These are phyloP conservation scores for Megacollybia platyphylla DNA, from an alignment of 1,284 basidiomycete species.

Conservation along the genomic window DNA sequence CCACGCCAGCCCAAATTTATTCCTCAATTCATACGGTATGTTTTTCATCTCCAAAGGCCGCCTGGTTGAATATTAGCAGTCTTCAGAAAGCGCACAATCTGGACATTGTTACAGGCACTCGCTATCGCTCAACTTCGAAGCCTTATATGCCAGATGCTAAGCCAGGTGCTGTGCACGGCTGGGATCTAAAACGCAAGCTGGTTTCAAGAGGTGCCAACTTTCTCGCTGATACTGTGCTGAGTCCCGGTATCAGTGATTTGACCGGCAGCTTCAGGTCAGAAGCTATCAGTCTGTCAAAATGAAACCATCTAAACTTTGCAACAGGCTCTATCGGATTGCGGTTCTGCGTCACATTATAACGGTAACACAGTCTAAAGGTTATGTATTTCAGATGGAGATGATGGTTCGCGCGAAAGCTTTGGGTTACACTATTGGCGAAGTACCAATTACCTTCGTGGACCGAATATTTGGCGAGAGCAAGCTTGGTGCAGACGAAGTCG, in stretches of 20 bases:
- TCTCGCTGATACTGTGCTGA: conserved; percentile 71
- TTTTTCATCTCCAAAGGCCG: not conserved
- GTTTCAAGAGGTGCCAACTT: conserved; percentile 82
- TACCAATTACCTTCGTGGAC: conserved; percentile 91
- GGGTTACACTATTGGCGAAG: conserved; percentile 78
- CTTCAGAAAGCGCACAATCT: conserved; percentile 71
- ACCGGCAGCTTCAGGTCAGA: conserved; percentile 78
- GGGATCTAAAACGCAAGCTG: conserved; percentile 81
- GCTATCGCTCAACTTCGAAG: conserved; percentile 54
- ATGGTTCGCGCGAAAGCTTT: conserved; percentile 79
- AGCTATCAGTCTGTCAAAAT: conserved; percentile 1
- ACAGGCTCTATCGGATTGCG: conserved; percentile 64
- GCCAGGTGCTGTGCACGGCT: conserved; percentile 80
- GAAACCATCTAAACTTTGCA: conserved; percentile 1
- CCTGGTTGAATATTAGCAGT: conserved; percentile 20
- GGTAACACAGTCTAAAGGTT: conserved; percentile 75
- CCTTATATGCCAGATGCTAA: conserved; percentile 35
- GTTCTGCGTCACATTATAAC: conserved; percentile 77
- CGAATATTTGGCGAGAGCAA: conserved; percentile 89
- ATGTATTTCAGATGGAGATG: conserved; percentile 97
- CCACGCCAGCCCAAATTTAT: conserved; percentile 72
- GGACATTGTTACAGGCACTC: conserved; percentile 87
- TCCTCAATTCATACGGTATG: conserved; percentile 73
- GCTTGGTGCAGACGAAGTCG: conserved; percentile 78
- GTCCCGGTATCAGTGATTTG: conserved; percentile 76